Evolutionary conservation across 2,329 filamentous ascomycete genomes (phyloP).

Genomic region (Clonostachys chloroleuca): DNA sequence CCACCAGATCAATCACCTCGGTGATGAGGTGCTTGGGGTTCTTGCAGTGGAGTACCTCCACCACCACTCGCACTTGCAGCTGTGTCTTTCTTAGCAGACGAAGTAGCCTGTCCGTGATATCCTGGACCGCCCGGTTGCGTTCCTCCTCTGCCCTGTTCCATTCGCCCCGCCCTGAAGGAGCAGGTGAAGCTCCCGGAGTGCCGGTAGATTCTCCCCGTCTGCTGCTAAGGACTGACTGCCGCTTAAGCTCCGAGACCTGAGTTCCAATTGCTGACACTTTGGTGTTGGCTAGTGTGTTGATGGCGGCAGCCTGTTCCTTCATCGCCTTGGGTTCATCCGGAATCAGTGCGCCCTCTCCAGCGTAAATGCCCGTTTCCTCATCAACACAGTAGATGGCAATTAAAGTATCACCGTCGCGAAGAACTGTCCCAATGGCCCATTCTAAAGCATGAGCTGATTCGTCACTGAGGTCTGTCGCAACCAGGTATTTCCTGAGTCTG

Average conservation of each 20-base stretch:
- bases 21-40: constrained; percentile 94
- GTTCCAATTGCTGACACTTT: constrained; percentile 24
- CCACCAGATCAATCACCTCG: constrained; percentile 91
- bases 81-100: constrained; percentile 84
- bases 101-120: constrained; percentile 81
- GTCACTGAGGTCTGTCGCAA: constrained; percentile 92
- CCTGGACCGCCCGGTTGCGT: constrained; percentile 72
- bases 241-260: constrained; percentile 6
- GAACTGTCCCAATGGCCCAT: constrained; percentile 94
- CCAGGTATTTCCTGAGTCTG: constrained; percentile 82
- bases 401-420: constrained; percentile 90
- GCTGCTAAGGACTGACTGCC: constrained; percentile 2
- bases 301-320: constrained; percentile 69
- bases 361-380: constrained; percentile 67
- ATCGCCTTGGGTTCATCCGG: constrained; percentile 72
- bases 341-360: constrained; percentile 45
- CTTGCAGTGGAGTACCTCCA: constrained; percentile 98
- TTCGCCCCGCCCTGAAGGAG: constrained; percentile 19
- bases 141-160: constrained; percentile 68
- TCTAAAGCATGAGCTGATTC: constrained; percentile 94
- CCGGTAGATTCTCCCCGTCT: neutral
- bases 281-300: constrained; percentile 55
- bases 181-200: constrained; percentile 5
- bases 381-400: constrained; percentile 92
- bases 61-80: constrained; percentile 86